Percentiles rank a stretch among this genome's conserved stretches.
These are phyloP conservation scores for Meripilus lineatus DNA, from an alignment of 1,284 basidiomycete species.

Conservation along the genomic window DNA sequence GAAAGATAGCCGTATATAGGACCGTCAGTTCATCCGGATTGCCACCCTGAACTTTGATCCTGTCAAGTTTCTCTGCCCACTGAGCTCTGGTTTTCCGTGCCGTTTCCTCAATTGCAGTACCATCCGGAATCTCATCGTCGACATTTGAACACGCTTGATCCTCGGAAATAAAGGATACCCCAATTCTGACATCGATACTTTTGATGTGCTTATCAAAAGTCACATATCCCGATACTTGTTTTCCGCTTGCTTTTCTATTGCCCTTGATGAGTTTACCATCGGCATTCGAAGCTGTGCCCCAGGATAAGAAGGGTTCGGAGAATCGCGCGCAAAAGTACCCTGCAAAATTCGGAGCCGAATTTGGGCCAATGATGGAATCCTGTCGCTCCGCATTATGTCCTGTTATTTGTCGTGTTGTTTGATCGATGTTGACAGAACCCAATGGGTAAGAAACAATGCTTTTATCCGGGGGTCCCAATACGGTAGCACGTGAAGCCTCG, in stretches of 20 bases:
- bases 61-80: constrained; percentile 72
- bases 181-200: constrained; percentile 59
- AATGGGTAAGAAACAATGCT: constrained; percentile 58
- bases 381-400: constrained; percentile 74
- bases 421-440: constrained; percentile 45
- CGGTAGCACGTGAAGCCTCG: constrained; percentile 62
- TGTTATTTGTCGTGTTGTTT: constrained; percentile 48
- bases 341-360: constrained; percentile 45
- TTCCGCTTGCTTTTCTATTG: constrained; percentile 29
- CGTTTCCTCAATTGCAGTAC: constrained; percentile 55
- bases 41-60: constrained; percentile 55
- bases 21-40: constrained; percentile 46
- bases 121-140: constrained; percentile 60
- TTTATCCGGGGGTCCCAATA: constrained; percentile 54
- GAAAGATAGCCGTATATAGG: constrained; percentile 69
- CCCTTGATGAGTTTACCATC: constrained; percentile 32
- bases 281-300: constrained; percentile 38
- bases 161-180: constrained; percentile 75
- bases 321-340: constrained; percentile 81
- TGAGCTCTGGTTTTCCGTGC: constrained; percentile 48
- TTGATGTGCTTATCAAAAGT: constrained; percentile 37
- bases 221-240: constrained; percentile 54
- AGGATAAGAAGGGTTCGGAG: constrained; percentile 41
- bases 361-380: constrained; percentile 66
- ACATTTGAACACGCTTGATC: constrained; percentile 68